These are phyloP conservation scores for Beauveria brongniartii DNA, from an alignment of 2,329 filamentous ascomycete genomes.

Conservation along the genomic window DNA sequence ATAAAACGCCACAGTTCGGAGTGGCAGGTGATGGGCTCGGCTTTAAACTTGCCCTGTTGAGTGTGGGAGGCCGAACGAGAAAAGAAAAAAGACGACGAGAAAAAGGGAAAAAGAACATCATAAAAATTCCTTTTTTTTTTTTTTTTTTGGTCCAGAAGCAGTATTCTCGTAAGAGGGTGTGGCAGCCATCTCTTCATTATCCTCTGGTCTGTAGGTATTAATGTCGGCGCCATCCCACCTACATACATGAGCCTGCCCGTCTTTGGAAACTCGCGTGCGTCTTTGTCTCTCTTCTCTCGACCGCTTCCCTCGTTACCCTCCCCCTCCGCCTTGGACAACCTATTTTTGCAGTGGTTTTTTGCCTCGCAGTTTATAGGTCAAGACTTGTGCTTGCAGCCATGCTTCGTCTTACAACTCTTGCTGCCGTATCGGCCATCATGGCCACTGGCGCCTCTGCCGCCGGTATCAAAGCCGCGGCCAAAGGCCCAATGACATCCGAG, in stretches of 20 bases:
- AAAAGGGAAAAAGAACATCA: too few species aligned
- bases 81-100: neutral
- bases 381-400: slow-evolving; percentile 9
- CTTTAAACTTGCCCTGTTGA: neutral
- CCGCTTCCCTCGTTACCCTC: neutral
- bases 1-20: neutral
- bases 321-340: neutral
- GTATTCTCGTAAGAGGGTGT: neutral
- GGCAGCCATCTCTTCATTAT: neutral
- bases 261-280: neutral
- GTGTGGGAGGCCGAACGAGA: neutral
- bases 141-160: neutral
- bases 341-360: too few species aligned
- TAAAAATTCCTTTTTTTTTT: too few species aligned
- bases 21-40: neutral
- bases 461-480: neutral
- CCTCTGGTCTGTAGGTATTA: neutral
- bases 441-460: slow-evolving; percentile 10
- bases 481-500: slow-evolving; percentile 12
- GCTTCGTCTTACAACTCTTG: slow-evolving; percentile 15
- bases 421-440: neutral
- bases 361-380: too few species aligned
- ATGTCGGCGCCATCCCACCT: neutral
- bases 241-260: neutral
- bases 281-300: neutral